A percentile compares a stretch with the other conserved stretches of the same genome.
Conservation (phyloP, 345 rosid genomes). For the Hibiscus trionum region DNA sequence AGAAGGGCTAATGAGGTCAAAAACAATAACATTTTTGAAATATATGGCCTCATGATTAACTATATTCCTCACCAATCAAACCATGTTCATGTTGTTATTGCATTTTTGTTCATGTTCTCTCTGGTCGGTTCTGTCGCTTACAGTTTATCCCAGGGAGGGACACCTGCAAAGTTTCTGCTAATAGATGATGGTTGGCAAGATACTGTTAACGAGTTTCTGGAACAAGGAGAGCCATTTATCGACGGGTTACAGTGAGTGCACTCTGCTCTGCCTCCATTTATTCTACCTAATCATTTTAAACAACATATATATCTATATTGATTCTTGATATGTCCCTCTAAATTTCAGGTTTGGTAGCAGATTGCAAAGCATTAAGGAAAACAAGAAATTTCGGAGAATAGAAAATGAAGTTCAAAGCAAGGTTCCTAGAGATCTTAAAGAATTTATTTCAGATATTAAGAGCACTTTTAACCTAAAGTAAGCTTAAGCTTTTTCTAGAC, state of each 20-base stretch:
- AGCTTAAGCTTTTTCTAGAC: conserved; percentile 17
- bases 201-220: conserved; percentile 42
- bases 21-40: neutral
- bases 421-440: conserved; percentile 32
- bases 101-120: neutral
- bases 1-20: conserved; percentile 46
- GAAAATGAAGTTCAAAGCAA: conserved; percentile 19
- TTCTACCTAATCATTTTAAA: neutral
- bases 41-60: neutral
- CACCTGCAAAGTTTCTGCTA: conserved; percentile 46
- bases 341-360: conserved; percentile 50
- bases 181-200: conserved; percentile 68
- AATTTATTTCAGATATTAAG: conserved; percentile 43
- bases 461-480: conserved; percentile 39
- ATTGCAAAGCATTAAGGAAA: conserved; percentile 41
- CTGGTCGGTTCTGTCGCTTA: neutral
- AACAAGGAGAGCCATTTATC: conserved; percentile 39
- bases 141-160: conserved; percentile 52
- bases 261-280: neutral
- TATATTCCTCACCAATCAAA: no score
- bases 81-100: neutral
- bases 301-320: neutral
- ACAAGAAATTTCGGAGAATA: conserved; percentile 31
- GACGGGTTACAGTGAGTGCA: conserved; percentile 48
- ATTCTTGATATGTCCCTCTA: neutral